These are phyloP conservation scores for Trapa incisa DNA, from an alignment of 345 rosid genomes.

Conservation along the genomic window DNA sequence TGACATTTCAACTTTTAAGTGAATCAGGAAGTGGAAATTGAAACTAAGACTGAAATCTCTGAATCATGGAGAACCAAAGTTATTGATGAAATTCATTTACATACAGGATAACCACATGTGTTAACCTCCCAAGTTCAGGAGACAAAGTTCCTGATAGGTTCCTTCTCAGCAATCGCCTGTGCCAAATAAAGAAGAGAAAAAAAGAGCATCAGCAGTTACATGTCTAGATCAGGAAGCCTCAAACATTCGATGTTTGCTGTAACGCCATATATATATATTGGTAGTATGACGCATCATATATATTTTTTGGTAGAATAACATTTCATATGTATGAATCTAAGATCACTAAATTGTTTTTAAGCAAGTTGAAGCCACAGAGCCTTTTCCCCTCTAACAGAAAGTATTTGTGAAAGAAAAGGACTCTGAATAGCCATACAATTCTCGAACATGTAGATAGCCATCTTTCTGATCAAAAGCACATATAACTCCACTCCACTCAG, in stretches of 20 bases:
- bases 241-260: not conserved
- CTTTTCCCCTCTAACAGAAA: no score
- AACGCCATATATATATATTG: not conserved
- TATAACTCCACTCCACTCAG: conserved; percentile 83
- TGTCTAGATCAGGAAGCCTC: no score
- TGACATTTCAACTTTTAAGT: conserved; percentile 1
- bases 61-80: not conserved
- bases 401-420: no score
- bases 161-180: conserved; percentile 65
- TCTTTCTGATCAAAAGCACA: conserved; percentile 46
- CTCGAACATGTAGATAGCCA: conserved; percentile 60
- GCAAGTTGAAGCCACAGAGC: no score
- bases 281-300: no score
- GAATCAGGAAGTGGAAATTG: not conserved
- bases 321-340: not conserved
- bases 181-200: conserved; percentile 4
- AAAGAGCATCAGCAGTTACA: not conserved
- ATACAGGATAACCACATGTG: conserved; percentile 55
- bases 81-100: not conserved
- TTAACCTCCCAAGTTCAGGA: conserved; percentile 61
- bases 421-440: conserved; percentile 35
- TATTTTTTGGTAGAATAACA: not conserved
- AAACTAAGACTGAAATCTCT: not conserved
- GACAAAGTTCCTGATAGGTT: conserved; percentile 72
- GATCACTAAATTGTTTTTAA: no score